These are phyloP conservation scores for Lojkania enalia DNA, from an alignment of 2,329 filamentous ascomycete genomes.

Conservation along the genomic window DNA sequence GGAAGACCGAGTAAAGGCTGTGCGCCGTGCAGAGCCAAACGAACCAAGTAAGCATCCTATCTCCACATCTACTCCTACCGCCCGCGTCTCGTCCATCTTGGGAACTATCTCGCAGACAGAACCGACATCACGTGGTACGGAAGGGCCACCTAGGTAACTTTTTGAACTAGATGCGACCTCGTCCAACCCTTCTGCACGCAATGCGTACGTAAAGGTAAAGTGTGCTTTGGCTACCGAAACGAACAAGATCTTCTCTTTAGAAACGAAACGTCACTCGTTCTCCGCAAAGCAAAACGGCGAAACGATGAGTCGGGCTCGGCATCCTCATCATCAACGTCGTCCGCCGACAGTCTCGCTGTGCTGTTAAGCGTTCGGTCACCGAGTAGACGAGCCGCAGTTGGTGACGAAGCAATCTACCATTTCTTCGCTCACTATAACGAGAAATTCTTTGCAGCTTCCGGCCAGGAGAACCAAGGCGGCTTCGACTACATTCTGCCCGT, in stretches of 20 bases:
- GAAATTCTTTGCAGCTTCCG: slow-evolving; percentile 12
- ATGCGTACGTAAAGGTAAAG: slow-evolving; percentile 21
- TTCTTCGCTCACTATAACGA: slow-evolving; percentile 22
- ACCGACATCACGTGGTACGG: too few relatives aligned
- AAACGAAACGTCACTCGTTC: slow-evolving; percentile 20
- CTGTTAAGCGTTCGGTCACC: not conserved
- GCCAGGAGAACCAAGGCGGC: slow-evolving; percentile 3
- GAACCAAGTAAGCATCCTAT: slow-evolving; percentile 22
- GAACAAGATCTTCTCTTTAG: slow-evolving; percentile 25
- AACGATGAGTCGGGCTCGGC: not conserved
- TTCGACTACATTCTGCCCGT: slow-evolving; percentile 20
- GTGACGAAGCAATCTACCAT: slow-evolving; percentile 19
- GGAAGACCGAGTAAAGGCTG: slow-evolving; percentile 25
- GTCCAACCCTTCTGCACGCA: slow-evolving; percentile 24
- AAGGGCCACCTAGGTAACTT: too few relatives aligned
- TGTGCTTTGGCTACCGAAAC: slow-evolving; percentile 26
- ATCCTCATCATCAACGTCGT: not conserved
- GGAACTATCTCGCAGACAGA: slow-evolving; percentile 11
- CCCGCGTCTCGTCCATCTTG: slow-evolving; percentile 8
- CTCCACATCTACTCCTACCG: not conserved
- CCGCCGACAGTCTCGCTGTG: not conserved
- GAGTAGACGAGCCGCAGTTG: slow-evolving; percentile 11
- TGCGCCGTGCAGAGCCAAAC: slow-evolving; percentile 18
- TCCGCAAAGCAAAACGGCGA: slow-evolving; percentile 12
- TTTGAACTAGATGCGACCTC: slow-evolving; percentile 20